A percentile compares a stretch with the other conserved stretches of the same genome.
Conservation (phyloP, 2,329 filamentous ascomycete species). For the Tolypocladium album region DNA sequence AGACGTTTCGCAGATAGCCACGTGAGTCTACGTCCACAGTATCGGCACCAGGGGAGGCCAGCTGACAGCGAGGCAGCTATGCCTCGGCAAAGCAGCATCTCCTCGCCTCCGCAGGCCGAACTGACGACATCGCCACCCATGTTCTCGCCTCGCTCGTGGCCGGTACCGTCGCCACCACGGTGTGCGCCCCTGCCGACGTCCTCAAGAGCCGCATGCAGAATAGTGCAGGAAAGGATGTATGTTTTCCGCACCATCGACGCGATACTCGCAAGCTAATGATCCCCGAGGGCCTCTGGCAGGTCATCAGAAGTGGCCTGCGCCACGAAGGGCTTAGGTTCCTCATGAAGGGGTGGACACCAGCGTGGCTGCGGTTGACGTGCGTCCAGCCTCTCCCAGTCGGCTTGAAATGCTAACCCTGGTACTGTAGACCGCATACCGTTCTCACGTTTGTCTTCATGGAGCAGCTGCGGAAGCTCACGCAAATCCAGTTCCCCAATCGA, state of each 20-base stretch:
- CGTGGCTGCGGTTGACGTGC: slow-evolving; percentile 31
- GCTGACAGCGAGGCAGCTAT: background rate
- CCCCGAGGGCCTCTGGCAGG: slow-evolving; percentile 17
- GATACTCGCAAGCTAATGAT: background rate
- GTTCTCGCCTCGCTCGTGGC: background rate
- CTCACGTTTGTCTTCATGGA: slow-evolving; percentile 36
- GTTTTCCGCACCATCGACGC: no score
- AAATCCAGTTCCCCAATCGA: slow-evolving; percentile 1
- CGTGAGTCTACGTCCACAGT: background rate
- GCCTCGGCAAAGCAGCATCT: background rate
- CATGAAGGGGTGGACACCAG: slow-evolving; percentile 35
- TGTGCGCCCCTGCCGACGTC: slow-evolving; percentile 15
- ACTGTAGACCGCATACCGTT: slow-evolving; percentile 25
- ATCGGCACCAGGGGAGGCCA: background rate
- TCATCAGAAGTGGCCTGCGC: slow-evolving; percentile 21
- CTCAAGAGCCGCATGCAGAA: slow-evolving; percentile 22
- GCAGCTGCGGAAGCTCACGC: slow-evolving; percentile 24
- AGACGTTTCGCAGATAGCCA: background rate
- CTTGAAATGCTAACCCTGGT: background rate
- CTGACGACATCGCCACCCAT: background rate
- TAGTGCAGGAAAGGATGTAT: slow-evolving; percentile 8
- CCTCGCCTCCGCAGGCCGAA: background rate
- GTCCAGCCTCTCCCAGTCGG: slow-evolving; percentile 8
- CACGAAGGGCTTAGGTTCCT: slow-evolving; percentile 30
- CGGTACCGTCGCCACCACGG: background rate